phyloP scores from a whole-genome alignment of 2,329 filamentous ascomycete genomes.

The Moelleriella libera region DNA sequence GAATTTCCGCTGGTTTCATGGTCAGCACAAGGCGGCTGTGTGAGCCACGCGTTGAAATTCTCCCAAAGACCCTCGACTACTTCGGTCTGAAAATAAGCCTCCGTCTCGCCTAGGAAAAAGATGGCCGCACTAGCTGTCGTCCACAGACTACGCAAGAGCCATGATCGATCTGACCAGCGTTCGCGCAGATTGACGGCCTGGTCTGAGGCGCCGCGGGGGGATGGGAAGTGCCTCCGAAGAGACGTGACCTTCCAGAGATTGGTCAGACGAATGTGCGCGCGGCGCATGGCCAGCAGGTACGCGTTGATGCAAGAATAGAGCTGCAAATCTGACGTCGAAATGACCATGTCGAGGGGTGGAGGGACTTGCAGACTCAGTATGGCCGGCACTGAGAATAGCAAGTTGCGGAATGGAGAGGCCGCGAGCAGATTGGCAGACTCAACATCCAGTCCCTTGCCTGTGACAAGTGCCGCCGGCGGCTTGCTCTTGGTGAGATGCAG shows the following conservation, averaged over 20 bases:
- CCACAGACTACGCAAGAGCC: slow-evolving; percentile 71
- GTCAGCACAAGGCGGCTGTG: slow-evolving; percentile 18
- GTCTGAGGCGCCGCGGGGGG: slow-evolving; percentile 47
- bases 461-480: slow-evolving; percentile 21
- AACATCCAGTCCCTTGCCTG: slow-evolving; percentile 19
- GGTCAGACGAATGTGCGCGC: slow-evolving; percentile 72
- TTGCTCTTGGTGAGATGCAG: slow-evolving; percentile 45
- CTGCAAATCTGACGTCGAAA: slow-evolving; percentile 60
- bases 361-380: slow-evolving; percentile 59
- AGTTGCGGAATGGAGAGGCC: slow-evolving; percentile 55
- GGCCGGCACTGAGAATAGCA: slow-evolving; percentile 63
- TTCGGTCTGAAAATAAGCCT: slow-evolving; percentile 80
- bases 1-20: neutral
- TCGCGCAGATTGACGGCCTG: slow-evolving; percentile 48
- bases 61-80: slow-evolving; percentile 72
- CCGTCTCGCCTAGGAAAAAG: slow-evolving; percentile 79
- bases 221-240: slow-evolving; percentile 62
- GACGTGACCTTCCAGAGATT: slow-evolving; percentile 77
- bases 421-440: slow-evolving; percentile 21
- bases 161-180: slow-evolving; percentile 47
- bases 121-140: slow-evolving; percentile 76
- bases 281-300: slow-evolving; percentile 73
- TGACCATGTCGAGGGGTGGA: slow-evolving; percentile 76
- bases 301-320: slow-evolving; percentile 76
- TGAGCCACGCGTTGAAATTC: slow-evolving; percentile 65